These are phyloP conservation scores for Saccharum officinarum DNA, from an alignment of 176 grass and related monocot species.

Conservation along the genomic window DNA sequence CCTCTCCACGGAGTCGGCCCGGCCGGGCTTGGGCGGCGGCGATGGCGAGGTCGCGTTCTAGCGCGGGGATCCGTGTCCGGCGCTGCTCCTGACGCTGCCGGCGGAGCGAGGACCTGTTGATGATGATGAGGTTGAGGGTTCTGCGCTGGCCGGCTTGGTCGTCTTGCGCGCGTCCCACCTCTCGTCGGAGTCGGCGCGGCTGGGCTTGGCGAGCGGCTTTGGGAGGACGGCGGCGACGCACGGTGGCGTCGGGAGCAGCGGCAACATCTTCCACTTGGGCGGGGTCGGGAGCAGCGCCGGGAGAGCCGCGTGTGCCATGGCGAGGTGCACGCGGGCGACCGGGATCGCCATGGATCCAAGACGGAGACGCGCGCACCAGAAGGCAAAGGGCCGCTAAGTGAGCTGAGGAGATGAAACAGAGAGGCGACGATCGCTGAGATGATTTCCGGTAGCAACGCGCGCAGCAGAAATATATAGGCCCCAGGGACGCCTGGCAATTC, in stretches of 20 bases:
- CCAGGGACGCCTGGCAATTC: background rate
- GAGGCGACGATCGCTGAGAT: background rate
- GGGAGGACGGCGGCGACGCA: background rate
- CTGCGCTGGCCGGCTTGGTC: background rate
- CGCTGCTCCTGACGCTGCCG: background rate
- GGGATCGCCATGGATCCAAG: background rate
- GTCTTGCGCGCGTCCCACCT: slow-evolving; percentile 19
- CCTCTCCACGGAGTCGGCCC: background rate
- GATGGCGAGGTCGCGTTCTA: background rate
- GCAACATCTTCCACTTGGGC: background rate
- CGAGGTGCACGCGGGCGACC: background rate
- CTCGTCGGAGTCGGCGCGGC: background rate
- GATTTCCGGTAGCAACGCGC: background rate
- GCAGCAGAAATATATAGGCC: background rate
- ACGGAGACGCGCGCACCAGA: background rate
- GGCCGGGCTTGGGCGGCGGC: background rate
- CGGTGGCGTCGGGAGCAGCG: slow-evolving; percentile 2
- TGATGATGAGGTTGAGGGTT: background rate
- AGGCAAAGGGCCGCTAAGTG: background rate
- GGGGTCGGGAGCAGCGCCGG: slow-evolving; percentile 7
- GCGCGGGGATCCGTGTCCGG: background rate
- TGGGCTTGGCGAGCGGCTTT: background rate
- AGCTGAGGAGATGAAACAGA: background rate
- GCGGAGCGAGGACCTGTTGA: background rate
- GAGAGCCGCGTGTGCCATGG: slow-evolving; percentile 6